Percentiles rank a stretch among this genome's conserved stretches.
phyloP scores from a whole-genome alignment of 306 rosid genomes.

The Lagenaria siceraria region DNA sequence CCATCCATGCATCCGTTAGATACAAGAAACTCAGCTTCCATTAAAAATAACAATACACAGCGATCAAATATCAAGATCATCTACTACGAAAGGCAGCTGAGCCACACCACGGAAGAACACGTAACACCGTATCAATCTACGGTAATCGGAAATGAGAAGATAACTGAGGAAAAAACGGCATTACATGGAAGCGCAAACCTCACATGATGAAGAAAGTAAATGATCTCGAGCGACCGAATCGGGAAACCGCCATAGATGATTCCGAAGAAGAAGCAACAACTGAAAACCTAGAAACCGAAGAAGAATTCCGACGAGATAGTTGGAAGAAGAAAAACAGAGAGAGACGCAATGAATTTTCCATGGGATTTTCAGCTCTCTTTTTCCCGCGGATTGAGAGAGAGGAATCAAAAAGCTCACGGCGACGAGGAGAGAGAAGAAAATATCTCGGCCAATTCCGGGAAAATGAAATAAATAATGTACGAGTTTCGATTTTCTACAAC shows the following conservation, averaged over 20 bases:
- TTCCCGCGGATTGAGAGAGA: not conserved
- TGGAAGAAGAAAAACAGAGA: not conserved
- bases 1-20: not conserved
- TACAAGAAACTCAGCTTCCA: not conserved
- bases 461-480: not conserved
- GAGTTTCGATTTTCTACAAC: not conserved
- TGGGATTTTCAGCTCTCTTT: not conserved
- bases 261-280: not conserved
- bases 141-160: not conserved
- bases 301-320: not conserved
- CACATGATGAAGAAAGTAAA: not conserved
- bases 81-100: not conserved
- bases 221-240: not conserved
- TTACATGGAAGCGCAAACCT: not conserved
- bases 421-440: constrained; percentile 9
- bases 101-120: not conserved
- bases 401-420: not conserved
- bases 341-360: not conserved
- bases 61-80: not conserved
- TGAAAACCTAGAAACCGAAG: not conserved
- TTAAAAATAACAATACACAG: not conserved
- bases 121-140: not conserved
- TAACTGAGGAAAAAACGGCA: not conserved
- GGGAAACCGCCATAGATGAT: not conserved
- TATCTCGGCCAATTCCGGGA: not conserved